Evolutionary conservation across 441 rosid genomes (phyloP), one percentile per base, ranked within the genome.

Genomic region (Hypseocharis bilobata): DNA sequence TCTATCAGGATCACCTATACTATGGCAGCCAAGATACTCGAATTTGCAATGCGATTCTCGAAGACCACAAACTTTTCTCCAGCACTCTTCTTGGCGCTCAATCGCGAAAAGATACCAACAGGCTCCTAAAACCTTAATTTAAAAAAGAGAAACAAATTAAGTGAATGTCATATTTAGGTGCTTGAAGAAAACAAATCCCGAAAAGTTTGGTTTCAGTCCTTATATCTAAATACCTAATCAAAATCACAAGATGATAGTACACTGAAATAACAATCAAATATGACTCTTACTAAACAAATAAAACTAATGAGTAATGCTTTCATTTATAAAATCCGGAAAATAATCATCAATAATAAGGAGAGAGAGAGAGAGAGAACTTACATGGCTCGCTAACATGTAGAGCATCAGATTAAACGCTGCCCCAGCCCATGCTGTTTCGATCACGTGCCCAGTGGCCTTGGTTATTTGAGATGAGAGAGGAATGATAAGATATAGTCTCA

Each of bases 331-430:
- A n/a, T n/a, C n/a, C n/a, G n/a, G n/a, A n/a, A n/a, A n/a, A n/a
- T n/a, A n/a, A n/a, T n/a, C n/a, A n/a, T n/a, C n/a, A n/a, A n/a
- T n/a, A n/a, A n/a, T n/a, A n/a, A n/a, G n/a, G n/a, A n/a, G n/a
- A n/a, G n/a, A n/a, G 13, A 14, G 3, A 4, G 5, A 6, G 22
- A 11, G n/a, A 55, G 54, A 27, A 57, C 82, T 65, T 76, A 86
- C 88, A 74, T 86, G 88, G 75, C 88, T 84, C 25, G 84, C 88
- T 40, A 86, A 63, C 80, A 81, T 78, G 66, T 69, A 86, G 4
- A 86, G 85, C 80, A 84, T 68, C 30, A 84, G 70, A 76, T 86
- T 81, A 60, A 76, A 86, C 63, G 85, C 87, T n/a, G 91, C 85
- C 1, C 88, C 88, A 0, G 84, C 84, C 88, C 91, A 86, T 42